phyloP scores from a whole-genome alignment of 2,329 filamentous ascomycete genomes.

The Cucurbitaria berberidis region DNA sequence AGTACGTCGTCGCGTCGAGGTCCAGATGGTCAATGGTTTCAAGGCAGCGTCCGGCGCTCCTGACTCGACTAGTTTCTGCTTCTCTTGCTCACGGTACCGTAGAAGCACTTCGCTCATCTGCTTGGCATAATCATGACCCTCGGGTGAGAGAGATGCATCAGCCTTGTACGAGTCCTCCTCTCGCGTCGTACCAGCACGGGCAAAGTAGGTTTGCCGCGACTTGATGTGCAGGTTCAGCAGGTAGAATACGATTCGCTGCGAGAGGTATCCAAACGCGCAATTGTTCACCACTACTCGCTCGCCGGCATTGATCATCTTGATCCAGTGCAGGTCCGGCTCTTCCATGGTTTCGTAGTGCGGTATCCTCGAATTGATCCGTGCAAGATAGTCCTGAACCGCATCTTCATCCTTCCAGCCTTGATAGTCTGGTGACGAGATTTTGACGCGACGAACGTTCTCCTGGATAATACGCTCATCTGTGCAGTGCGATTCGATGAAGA shows the following conservation, averaged over 20 bases:
- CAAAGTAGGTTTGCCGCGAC: conserved; percentile 90
- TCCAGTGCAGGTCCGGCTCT: conserved; percentile 91
- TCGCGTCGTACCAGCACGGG: conserved; percentile 81
- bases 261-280: conserved; percentile 93
- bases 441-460: conserved; percentile 96
- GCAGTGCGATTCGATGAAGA: conserved; percentile 96
- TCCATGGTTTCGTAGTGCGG: conserved; percentile 97
- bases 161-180: conserved; percentile 92
- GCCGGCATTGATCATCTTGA: conserved; percentile 99
- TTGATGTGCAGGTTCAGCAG: conserved; percentile 98
- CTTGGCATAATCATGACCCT: conserved; percentile 78
- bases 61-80: conserved; percentile 69
- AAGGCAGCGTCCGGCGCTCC: conserved; percentile 72
- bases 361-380: conserved; percentile 88
- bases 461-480: conserved; percentile 92
- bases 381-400: conserved; percentile 88
- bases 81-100: conserved; percentile 82
- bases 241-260: conserved; percentile 97
- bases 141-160: conserved; percentile 81
- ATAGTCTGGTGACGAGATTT: conserved; percentile 98
- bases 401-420: conserved; percentile 90
- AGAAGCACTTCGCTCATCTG: conserved; percentile 75
- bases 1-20: conserved; percentile 86
- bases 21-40: conserved; percentile 90
- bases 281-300: conserved; percentile 95